Base-by-base conservation (phyloP, 805 yeast genomes). In the Wickerhamomyces bisporus region DNA sequence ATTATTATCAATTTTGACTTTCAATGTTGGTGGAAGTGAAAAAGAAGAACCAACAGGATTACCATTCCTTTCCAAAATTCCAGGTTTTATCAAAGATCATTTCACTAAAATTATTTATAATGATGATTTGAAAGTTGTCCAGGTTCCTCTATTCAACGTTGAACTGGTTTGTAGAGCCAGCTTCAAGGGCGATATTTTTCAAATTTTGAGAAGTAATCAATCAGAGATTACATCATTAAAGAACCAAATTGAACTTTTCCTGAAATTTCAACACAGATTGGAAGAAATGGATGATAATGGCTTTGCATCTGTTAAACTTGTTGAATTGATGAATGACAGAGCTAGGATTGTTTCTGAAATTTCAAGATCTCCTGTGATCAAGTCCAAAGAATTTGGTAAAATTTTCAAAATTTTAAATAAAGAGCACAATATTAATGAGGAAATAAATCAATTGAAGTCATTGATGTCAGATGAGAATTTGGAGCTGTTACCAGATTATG, bases 401-500 rank as follows among this genome's bases (percentile, higher is more conserved):
- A 75, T 74, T 37, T 78, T 63, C 48, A 41, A 56, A 8, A 71
- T 68, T 28, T 55, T 77, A 17, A 66, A 73, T 30, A 62, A 68
- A 32, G 75, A 71, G 43, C 66, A 67, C 38, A 41, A 54, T 21
- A 54, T 84, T 17, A 66, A 70, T 39, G 52, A 58, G 12, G 68
- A 79, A 41, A 79, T 89, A 17, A 71, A 64, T 10, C 59, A 69
- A 0, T 58, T 86, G 49, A 77, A 77, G 49, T 68, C 72, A 33
- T 64, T 82, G 34, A 73, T 88, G 46, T 81, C 95, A 1, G 95
- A 86, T 42, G 95, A 89, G 49, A 93, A 89, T 52, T 65, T 93
- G 52, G 96, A 86, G 47, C 66, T 93, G 32, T 68, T 93, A 26
- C 98, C 98, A 0, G 96, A 93, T 56, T 93, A 93, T 55, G 94